A percentile compares a stretch with the other conserved stretches of the same genome.
Conservation (phyloP, 164 flowering plant genomes). For the Nelumbo lutea region DNA sequence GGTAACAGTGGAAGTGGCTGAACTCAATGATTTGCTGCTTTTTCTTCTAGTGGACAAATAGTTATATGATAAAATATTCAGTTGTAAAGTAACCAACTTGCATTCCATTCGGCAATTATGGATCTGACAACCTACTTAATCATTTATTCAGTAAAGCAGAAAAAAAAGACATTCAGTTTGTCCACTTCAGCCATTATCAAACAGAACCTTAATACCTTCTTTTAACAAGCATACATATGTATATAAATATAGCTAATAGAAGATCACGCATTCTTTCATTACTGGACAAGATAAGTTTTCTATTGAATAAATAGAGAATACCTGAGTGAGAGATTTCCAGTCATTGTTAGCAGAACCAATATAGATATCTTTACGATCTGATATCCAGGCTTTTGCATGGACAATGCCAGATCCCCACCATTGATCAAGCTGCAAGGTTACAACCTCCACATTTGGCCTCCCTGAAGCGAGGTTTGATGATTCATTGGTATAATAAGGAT, state of each 20-base stretch:
- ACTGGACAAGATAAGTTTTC: background rate
- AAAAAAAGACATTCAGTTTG: too few species aligned
- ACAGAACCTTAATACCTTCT: too few species aligned
- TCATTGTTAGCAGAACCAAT: conserved; percentile 98
- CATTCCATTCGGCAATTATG: too few species aligned
- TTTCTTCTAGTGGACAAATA: too few species aligned
- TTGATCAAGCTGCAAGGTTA: conserved; percentile 52
- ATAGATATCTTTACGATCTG: conserved; percentile 64
- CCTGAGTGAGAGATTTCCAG: conserved; percentile 99
- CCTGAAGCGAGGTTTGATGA: conserved; percentile 70
- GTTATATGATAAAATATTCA: too few species aligned
- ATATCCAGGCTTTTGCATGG: conserved; percentile 95
- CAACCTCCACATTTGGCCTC: conserved; percentile 75
- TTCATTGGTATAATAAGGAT: conserved; percentile 76
- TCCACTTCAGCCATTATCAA: too few species aligned
- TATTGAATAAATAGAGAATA: conserved; percentile 10
- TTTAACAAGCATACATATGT: too few species aligned
- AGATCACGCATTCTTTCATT: background rate
- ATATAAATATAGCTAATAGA: background rate
- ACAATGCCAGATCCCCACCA: conserved; percentile 98
- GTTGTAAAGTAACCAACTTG: too few species aligned
- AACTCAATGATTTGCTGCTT: too few species aligned
- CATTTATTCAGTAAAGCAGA: too few species aligned
- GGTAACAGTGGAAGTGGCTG: too few species aligned
- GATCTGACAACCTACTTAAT: too few species aligned